Base-by-base conservation (phyloP, 1,284 basidiomycete species). In the Ganoderma multipileum region DNA sequence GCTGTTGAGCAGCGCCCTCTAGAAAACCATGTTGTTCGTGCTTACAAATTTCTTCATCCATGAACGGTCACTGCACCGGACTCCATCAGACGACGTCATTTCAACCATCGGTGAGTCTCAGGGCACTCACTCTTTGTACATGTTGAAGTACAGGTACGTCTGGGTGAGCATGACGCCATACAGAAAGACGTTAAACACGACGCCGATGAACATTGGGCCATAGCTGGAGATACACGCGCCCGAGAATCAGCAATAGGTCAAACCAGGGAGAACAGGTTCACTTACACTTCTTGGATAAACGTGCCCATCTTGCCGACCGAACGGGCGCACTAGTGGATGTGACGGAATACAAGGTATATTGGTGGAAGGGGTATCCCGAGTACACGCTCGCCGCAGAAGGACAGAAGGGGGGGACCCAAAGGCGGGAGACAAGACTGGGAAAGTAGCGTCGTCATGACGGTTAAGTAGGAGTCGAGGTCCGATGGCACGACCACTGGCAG, bases 121-220 rank as follows among this genome's bases (percentile, higher is more conserved):
- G 23, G 26, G 23, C 26, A 66, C 72, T 57, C 42, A 76, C 73
- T 65, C 61, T 54, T 67, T 70, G 68, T 72, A 76, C 12, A 69
- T 72, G 20, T 59, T 58, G 38, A 68, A 66, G 52, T 75, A 75
- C 28, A 72, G 60, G 57, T 68, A 74, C n/a, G 65, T 68, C 63
- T 75, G 74, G 20, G 71, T 67, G 61, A 71, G 26, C 71, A 74
- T 73, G 28, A 74, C 65, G 7, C 74, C 74, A 54, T 71, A 71
- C n/a, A 75, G 63, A 54, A 72, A 64, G 16, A 71, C 55, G 39
- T 73, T 75, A 23, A 73, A 64, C 39, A 72, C 63, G 33, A 70
- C 64, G 44, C 73, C 73, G 36, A 74, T 66, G 52, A 72, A 63
- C n/a, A 69, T 63, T 7, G 72, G 70, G 9, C 73, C 73, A 59